A percentile compares a stretch with the other conserved stretches of the same genome.
These are phyloP conservation scores for Teratosphaeria pseudoeucalypti DNA, from an alignment of 2,329 filamentous ascomycete species.

Conservation along the genomic window DNA sequence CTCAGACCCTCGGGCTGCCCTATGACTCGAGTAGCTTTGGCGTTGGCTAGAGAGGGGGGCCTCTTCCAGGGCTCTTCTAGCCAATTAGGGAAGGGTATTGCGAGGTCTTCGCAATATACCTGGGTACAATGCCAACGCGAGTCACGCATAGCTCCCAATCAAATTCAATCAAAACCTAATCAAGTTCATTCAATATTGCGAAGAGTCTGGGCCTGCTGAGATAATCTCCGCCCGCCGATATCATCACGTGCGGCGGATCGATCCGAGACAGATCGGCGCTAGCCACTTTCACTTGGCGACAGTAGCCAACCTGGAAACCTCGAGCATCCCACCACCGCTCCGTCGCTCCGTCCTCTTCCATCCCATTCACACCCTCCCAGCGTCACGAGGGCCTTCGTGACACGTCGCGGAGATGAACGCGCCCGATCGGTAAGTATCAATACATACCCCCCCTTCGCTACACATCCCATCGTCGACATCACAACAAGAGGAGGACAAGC, in stretches of 20 bases:
- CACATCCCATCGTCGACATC: background rate
- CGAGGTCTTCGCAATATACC: too few relatives aligned
- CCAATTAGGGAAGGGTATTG: too few relatives aligned
- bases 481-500: background rate
- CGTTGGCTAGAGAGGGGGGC: too few relatives aligned
- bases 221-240: too few relatives aligned
- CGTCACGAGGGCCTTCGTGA: slow-evolving; percentile 4
- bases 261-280: background rate
- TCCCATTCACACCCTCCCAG: background rate
- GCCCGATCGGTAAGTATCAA: slow-evolving; percentile 38
- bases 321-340: slow-evolving; percentile 1
- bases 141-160: too few relatives aligned
- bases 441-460: slow-evolving; percentile 1
- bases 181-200: too few relatives aligned
- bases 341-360: slow-evolving; percentile 6
- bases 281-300: background rate
- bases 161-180: too few relatives aligned
- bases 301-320: background rate
- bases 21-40: too few relatives aligned
- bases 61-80: too few relatives aligned
- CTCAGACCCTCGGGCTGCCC: too few relatives aligned
- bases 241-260: background rate
- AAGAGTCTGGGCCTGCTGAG: too few relatives aligned
- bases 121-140: too few relatives aligned
- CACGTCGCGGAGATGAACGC: slow-evolving; percentile 39